phyloP scores from a whole-genome alignment of 2,329 filamentous ascomycete genomes.

The Thermothelomyces thermophilus region DNA sequence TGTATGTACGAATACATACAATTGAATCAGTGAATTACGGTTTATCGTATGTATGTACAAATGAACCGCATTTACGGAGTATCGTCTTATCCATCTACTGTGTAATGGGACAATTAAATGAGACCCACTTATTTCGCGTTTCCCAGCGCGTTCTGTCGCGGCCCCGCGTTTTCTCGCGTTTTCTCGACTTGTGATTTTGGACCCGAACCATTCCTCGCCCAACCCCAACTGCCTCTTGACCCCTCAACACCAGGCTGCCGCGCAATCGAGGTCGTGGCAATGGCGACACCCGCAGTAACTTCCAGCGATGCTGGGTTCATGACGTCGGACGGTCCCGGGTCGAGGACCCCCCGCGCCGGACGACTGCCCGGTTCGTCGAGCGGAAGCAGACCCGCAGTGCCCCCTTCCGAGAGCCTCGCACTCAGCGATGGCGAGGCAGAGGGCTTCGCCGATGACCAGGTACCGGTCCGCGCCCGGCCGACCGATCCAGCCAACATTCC shows the following conservation, averaged over 20 bases:
- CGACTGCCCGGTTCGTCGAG: conserved; percentile 46
- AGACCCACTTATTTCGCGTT: conserved; percentile 13
- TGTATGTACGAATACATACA: no score
- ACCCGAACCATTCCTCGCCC: neutral
- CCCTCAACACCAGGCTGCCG: conserved; percentile 8
- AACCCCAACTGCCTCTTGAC: neutral
- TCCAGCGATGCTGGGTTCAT: conserved; percentile 50
- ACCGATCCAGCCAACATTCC: conserved; percentile 51
- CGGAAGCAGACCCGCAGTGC: conserved; percentile 44
- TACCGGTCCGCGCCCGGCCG: conserved; percentile 45
- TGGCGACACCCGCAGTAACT: conserved; percentile 39
- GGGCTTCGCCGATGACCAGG: conserved; percentile 58
- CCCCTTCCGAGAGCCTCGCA: conserved; percentile 56
- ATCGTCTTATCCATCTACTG: conserved; percentile 10
- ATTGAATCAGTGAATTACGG: no score
- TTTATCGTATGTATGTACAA: no score
- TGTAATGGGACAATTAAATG: conserved; percentile 21
- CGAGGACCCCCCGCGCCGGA: conserved; percentile 40
- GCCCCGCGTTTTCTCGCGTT: conserved; percentile 27
- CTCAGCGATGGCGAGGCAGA: conserved; percentile 57
- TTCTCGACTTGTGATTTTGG: conserved; percentile 15
- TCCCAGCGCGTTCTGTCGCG: conserved; percentile 12
- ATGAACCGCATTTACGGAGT: no score
- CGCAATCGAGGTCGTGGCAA: conserved; percentile 11
- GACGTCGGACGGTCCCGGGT: conserved; percentile 49